Base-by-base conservation (phyloP, 495 filamentous ascomycete genomes). In the Aspergillus biplanus region DNA sequence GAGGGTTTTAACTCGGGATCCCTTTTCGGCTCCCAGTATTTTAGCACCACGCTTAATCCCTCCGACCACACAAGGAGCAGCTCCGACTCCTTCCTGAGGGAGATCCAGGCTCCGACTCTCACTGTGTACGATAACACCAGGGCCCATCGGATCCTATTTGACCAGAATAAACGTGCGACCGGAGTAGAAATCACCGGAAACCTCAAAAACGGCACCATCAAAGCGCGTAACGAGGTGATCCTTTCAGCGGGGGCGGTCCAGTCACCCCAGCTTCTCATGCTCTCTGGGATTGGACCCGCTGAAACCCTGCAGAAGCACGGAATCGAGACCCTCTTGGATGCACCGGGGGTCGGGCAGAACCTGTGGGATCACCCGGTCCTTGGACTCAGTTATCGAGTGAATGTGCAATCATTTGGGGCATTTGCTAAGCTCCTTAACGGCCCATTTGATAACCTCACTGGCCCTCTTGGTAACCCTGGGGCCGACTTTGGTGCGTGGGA, bases 161-260 rank as follows among this genome's bases (percentile, higher is more conserved):
- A 68, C 16, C 37, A 65, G 16, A 0, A 63, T 3, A 68, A 68
- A 16, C 54, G 58, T 7, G 70, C 73, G 2, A 71, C 60, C 5
- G 73, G 71, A 0, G 68, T 74, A 5, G 27, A 61, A n/a, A 68
- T 71, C 13, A n/a, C 44, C 47, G 47, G 58, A 9, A 18, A 18
- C 5, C n/a, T 46, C 6, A 56, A 57, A 6, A 58, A 48, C 16
- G n/a, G 31, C 6, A 77, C 64, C 6, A 62, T 84, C 2, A 56
- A 49, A 0, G 83, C 84, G 0, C 69, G 54, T 0, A 78, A 78
- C 58, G 84, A 86, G 63, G 81, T 87, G 52, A 82, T 87, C 33
- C 32, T 87, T 0, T 81, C 82, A 3, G 82, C 83, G 1, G 85
- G 85, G 7, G 77, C 61, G 6, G 74, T 85, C 52, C 71, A 64